Base-by-base conservation (phyloP, 352 stramenopile species). In the Aphanomyces cochlioides region DNA sequence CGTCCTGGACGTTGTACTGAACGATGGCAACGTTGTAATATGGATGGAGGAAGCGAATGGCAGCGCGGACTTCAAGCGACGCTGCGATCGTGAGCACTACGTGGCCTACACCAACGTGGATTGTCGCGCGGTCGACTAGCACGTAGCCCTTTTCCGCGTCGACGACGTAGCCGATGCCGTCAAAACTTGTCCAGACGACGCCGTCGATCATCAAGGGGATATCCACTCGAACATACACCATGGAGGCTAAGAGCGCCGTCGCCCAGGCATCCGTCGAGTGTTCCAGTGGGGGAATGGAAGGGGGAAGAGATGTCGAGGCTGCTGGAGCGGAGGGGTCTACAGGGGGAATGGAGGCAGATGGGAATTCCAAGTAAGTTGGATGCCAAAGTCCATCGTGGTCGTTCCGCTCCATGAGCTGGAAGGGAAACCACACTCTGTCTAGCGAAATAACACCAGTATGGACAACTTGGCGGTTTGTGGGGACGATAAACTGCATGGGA, bases 341-440 rank as follows among this genome's bases (percentile, higher is more conserved):
- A n/a, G 17, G 47, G 7, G 38, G 8, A 28, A 28, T 2, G 28
- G 28, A 28, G 28, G 28, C 28, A 28, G 28, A 28, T 2, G 28
- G 28, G 1, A 28, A 28, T 12, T 37, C 34, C 19, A 58, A 53
- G n/a, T 21, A 28, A 5, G 43, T 61, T 13, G 21, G 15, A 66
- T 91, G 87, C 86, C 86, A 93, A 2, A 88, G 63, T 2, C 86
- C 86, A 34, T 92, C 83, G 17, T 73, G 67, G 56, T 93, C 86
- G 64, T 93, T 90, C 1, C 86, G 78, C 3, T 80, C 81, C 43
- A 78, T 88, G 59, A 93, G 74, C 34, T 91, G 86, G 78, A 92
- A 89, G 1, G 87, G 84, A 50, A 96, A 96, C 90, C 90, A 97
- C 41, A 87, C 79, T 3, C 87, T 76, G 79, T 96, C 89, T 75